Evolutionary conservation across 108 stramenopile species (phyloP).

Genomic region (Cyclotella choctawhatcheeana): DNA sequence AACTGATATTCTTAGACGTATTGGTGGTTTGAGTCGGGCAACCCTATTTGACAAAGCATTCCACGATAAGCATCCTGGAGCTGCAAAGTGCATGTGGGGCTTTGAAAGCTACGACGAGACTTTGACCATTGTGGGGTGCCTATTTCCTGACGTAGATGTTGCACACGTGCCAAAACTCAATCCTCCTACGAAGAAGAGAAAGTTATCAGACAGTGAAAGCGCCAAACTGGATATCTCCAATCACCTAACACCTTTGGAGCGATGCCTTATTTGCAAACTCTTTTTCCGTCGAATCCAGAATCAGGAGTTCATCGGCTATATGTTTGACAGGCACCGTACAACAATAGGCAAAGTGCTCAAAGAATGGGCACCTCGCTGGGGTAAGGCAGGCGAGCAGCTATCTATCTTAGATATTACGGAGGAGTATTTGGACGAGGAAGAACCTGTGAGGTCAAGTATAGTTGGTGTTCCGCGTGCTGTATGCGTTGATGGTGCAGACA

Average conservation of each 20-base stretch:
- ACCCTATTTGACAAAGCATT: not conserved
- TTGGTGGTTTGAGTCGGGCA: not conserved
- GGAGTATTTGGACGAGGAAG: slow-evolving; percentile 5
- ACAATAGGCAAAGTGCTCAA: slow-evolving; percentile 19
- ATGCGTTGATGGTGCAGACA: slow-evolving; percentile 14
- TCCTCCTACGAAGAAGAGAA: not conserved
- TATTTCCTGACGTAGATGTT: slow-evolving; percentile 8
- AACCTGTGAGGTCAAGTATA: not conserved
- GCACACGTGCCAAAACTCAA: not conserved
- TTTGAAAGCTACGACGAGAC: slow-evolving; percentile 1
- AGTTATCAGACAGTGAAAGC: not conserved
- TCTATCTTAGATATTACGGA: slow-evolving; percentile 5
- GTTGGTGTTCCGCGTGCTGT: slow-evolving; percentile 4
- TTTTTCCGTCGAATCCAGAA: not conserved
- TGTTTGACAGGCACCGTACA: not conserved
- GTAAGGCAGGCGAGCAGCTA: slow-evolving; percentile 3
- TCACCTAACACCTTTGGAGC: not conserved
- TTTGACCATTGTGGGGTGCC: slow-evolving; percentile 1
- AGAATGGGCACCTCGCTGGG: slow-evolving; percentile 23
- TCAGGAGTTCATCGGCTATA: not conserved
- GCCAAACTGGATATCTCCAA: not conserved
- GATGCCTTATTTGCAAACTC: slow-evolving; percentile 13
- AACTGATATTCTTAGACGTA: not conserved
- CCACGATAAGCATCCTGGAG: not conserved
- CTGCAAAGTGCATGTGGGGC: slow-evolving; percentile 8